Percentiles rank a stretch among this genome's conserved stretches.
Evolutionary conservation across 345 rosid genomes (phyloP).

Genomic region (Rhodamnia rubescens): DNA sequence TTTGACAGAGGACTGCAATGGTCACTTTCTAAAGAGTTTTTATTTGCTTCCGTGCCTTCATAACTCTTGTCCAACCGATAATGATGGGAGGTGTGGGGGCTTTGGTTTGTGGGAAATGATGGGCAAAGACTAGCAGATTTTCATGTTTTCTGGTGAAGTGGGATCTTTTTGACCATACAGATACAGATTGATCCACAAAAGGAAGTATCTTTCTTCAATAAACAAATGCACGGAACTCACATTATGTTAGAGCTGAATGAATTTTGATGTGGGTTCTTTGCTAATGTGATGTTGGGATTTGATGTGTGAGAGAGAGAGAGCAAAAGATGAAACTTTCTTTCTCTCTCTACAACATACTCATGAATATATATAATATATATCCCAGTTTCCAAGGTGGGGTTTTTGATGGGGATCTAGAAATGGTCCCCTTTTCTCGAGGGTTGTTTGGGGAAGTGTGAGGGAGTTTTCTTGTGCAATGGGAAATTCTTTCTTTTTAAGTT

Average conservation of each 20-base stretch:
- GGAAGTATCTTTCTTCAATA: not conserved
- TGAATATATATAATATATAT: too few species aligned
- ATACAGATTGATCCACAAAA: not conserved
- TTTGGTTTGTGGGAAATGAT: conserved; percentile 25
- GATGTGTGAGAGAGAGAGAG: conserved; percentile 9
- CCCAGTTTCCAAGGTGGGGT: conserved; percentile 38
- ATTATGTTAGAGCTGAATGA: not conserved
- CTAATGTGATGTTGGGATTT: conserved; percentile 28
- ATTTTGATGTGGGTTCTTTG: not conserved
- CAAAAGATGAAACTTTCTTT: not conserved
- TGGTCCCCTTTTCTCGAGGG: conserved; percentile 32
- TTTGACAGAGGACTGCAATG: not conserved
- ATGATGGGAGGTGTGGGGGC: conserved; percentile 28
- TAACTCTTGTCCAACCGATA: not conserved
- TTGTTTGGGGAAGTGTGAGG: conserved; percentile 21
- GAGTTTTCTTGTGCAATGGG: conserved; percentile 19
- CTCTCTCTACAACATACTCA: not conserved
- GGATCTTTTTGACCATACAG: not conserved
- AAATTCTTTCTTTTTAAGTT: conserved; percentile 24
- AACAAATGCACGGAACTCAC: not conserved
- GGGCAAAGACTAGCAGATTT: conserved; percentile 11
- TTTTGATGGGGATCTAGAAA: conserved; percentile 30
- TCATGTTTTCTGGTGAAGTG: not conserved
- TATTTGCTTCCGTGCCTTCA: not conserved
- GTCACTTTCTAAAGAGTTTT: not conserved